These are phyloP conservation scores for Fomes fomentarius DNA, from an alignment of 1,284 basidiomycete species.

Conservation along the genomic window DNA sequence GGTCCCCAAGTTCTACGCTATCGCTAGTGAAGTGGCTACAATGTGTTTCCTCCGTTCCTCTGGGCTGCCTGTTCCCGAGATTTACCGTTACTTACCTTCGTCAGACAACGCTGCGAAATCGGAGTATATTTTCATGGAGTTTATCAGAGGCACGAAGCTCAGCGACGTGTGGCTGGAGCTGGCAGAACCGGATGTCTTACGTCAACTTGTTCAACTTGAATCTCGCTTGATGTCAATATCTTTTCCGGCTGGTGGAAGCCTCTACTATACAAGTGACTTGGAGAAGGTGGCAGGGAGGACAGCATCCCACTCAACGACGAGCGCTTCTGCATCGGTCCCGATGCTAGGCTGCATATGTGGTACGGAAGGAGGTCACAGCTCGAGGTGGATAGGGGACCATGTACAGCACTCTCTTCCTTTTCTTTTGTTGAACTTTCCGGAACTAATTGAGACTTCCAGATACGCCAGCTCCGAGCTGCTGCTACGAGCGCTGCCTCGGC, in stretches of 20 bases:
- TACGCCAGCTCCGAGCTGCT: too few relatives aligned
- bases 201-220: constrained; percentile 51
- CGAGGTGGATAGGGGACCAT: too few relatives aligned
- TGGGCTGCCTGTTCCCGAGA: constrained; percentile 49
- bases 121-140: constrained; percentile 59
- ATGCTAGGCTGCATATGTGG: too few relatives aligned
- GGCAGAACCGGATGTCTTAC: constrained; percentile 42
- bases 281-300: too few relatives aligned
- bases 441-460: too few relatives aligned
- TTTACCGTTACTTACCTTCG: constrained; percentile 53
- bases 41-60: constrained; percentile 48
- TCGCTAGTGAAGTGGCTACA: constrained; percentile 58
- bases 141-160: constrained; percentile 44
- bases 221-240: constrained; percentile 50
- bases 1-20: constrained; percentile 45
- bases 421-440: too few relatives aligned
- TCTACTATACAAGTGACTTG: too few relatives aligned
- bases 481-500: too few relatives aligned
- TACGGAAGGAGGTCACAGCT: too few relatives aligned
- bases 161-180: constrained; percentile 49
- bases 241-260: constrained; percentile 55
- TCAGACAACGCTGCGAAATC: constrained; percentile 52
- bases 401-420: too few relatives aligned
- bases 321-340: too few relatives aligned
- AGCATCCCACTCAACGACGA: too few relatives aligned